Conservation (phyloP, 2,329 filamentous ascomycete genomes). For the Alternaria infectoria region DNA sequence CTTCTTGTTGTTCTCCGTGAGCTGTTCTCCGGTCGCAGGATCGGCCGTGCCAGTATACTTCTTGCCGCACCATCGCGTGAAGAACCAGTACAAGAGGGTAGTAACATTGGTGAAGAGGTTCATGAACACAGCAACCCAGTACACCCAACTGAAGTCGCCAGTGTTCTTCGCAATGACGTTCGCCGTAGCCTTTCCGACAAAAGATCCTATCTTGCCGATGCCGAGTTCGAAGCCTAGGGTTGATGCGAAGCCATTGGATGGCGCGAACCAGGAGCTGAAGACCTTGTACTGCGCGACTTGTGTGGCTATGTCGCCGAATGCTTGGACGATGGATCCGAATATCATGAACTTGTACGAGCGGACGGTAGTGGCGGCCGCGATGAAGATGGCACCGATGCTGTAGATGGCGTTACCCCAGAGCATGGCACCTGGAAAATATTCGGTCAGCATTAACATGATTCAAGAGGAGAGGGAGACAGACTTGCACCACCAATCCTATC, state of each 20-base stretch:
- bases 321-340: constrained; percentile 60
- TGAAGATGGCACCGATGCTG: constrained; percentile 63
- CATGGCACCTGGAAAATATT: constrained; percentile 53
- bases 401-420: constrained; percentile 68
- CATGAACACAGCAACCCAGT: constrained; percentile 68
- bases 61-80: constrained; percentile 59
- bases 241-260: constrained; percentile 66
- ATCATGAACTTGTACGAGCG: constrained; percentile 68
- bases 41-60: constrained; percentile 58
- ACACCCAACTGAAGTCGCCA: constrained; percentile 67
- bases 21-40: constrained; percentile 63
- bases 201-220: constrained; percentile 66
- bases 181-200: constrained; percentile 66
- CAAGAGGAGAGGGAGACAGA: neutral
- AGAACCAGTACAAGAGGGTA: constrained; percentile 62
- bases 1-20: constrained; percentile 66
- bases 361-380: constrained; percentile 63
- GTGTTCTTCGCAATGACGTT: constrained; percentile 65
- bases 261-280: constrained; percentile 69
- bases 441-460: neutral
- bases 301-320: constrained; percentile 68
- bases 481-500: constrained; percentile 65
- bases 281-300: constrained; percentile 70
- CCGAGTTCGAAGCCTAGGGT: constrained; percentile 67
- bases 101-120: constrained; percentile 67